Percentiles rank a stretch among this genome's conserved stretches.
These are phyloP conservation scores for Clausena lansium DNA, from an alignment of 345 rosid species.

Conservation along the genomic window DNA sequence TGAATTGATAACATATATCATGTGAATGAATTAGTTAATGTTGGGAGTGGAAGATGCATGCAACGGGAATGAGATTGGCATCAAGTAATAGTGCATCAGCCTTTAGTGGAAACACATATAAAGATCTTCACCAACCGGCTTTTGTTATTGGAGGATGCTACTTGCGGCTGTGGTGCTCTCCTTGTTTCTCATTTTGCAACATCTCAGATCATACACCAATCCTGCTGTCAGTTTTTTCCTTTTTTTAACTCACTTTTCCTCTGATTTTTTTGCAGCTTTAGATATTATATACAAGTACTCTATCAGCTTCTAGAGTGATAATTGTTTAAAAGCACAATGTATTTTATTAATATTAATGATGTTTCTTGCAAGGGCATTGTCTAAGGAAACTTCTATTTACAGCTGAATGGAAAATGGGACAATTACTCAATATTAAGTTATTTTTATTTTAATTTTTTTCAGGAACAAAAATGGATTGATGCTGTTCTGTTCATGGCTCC, in stretches of 20 bases:
- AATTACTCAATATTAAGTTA: background rate
- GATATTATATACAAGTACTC: background rate
- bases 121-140: conserved; percentile 55
- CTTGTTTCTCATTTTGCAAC: conserved; percentile 49
- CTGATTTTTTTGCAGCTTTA: background rate
- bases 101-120: conserved; percentile 26
- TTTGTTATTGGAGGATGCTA: conserved; percentile 58
- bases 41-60: conserved; percentile 6
- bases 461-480: conserved; percentile 96
- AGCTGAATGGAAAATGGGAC: background rate
- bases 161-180: conserved; percentile 56
- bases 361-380: too few relatives aligned
- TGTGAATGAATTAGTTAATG: background rate
- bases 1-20: background rate
- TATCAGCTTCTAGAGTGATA: background rate
- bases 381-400: too few relatives aligned
- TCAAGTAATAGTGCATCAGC: conserved; percentile 8
- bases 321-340: background rate
- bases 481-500: conserved; percentile 83
- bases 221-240: conserved; percentile 45
- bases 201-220: conserved; percentile 80
- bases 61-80: conserved; percentile 20
- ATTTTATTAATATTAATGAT: too few relatives aligned
- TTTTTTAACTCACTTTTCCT: too few relatives aligned
- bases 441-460: conserved; percentile 6